Evolutionary conservation across 1,284 basidiomycete species (phyloP).

Genomic region (Ustilago lituana): DNA sequence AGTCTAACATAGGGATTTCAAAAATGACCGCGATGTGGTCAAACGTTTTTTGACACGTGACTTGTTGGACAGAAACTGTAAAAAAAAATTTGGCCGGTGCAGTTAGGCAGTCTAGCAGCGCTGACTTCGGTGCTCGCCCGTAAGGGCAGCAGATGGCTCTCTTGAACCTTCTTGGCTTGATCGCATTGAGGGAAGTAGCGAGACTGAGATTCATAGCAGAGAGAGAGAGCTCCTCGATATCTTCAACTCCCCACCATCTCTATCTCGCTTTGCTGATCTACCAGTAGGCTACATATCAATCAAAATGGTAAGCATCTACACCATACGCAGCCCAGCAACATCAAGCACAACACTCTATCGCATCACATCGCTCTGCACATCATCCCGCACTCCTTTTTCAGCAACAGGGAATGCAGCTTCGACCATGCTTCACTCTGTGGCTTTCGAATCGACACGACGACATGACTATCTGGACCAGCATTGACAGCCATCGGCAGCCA

Average conservation of each 20-base stretch:
- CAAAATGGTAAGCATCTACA: conserved; percentile 32
- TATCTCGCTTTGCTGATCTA: conserved; percentile 53
- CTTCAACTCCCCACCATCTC: conserved; percentile 15
- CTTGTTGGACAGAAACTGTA: conserved; percentile 20
- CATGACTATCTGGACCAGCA: too few relatives aligned
- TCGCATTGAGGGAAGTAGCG: too few relatives aligned
- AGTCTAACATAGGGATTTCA: background rate
- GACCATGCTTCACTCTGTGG: too few relatives aligned
- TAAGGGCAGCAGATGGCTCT: background rate
- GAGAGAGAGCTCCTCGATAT: background rate
- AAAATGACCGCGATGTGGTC: background rate
- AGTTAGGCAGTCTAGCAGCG: background rate
- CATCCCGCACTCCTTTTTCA: background rate
- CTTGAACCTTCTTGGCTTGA: too few relatives aligned
- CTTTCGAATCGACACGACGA: too few relatives aligned
- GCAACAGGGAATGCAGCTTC: too few relatives aligned
- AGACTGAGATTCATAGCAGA: too few relatives aligned
- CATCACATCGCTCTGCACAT: background rate
- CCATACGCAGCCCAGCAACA: background rate
- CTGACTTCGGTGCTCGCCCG: too few relatives aligned
- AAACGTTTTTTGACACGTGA: conserved; percentile 16
- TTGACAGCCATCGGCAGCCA: too few relatives aligned
- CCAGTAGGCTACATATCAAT: conserved; percentile 50
- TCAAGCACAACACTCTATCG: background rate
- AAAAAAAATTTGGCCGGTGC: conserved; percentile 22